Base-by-base conservation (phyloP, 208 protist species). In the Crithidia bombi region DNA sequence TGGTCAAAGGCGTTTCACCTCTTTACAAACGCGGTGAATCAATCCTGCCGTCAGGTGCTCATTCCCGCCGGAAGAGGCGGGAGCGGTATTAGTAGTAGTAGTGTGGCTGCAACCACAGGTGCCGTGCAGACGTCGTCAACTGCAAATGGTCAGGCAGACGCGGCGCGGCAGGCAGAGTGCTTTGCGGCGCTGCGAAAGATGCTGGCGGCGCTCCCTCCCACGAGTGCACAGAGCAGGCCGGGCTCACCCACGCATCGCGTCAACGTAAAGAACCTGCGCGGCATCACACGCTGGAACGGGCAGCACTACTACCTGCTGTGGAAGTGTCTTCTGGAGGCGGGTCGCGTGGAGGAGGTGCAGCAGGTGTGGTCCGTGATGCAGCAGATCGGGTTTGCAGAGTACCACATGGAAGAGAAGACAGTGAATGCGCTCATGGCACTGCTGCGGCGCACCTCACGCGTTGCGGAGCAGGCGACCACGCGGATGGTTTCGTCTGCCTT, bases 281-380 rank as follows among this genome's bases (percentile, higher is more conserved):
- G 90, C 14, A 68, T 95, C 26, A 49, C 89, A 39, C 85, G 87
- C 19, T 96, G 90, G 88, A 74, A 75, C 46, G 76, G 82, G 11
- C 63, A 61, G 51, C 87, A 96, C 76, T 91, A 83, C 69, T 89
- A 86, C 70, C 23, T 90, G 41, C 58, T 96, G 41, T 52, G 91
- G 50, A 90, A 89, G 62, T 41, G 79, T n/a, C 74, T 96, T 5
- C 55, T 93, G 14, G 79, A 82, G 54, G 56, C 68, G 1, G 65
- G 79, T 19, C 83, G 73, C n/a, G 26, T 87, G n/a, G 51, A 63
- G 23, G 84, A 93, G 67, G 67, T 82, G 38, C 69, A 75, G 51
- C 55, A 67, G 10, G 86, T 93, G 54, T 96, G 87, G 86, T 55
- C 49, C 30, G 86, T 91, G 14, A 85, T 93, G 76, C 83, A 85